These are phyloP conservation scores for Curvularia sp. DNA, from an alignment of 2,329 filamentous ascomycete species.

Conservation along the genomic window DNA sequence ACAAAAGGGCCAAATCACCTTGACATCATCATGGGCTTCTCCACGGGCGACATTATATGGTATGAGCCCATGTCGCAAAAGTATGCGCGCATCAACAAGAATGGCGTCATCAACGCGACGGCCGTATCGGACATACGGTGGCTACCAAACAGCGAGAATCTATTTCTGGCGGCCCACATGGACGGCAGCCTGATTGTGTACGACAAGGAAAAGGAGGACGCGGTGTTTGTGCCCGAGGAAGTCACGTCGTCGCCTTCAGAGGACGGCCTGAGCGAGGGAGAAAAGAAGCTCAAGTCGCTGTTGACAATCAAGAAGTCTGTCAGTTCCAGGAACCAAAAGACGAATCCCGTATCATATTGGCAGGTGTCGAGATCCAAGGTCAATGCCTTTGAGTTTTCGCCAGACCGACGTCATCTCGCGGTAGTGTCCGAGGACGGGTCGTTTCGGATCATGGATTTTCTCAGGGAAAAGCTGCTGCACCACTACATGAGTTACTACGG, in stretches of 20 bases:
- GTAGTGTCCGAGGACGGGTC: constrained; percentile 92
- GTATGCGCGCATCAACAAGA: constrained; percentile 96
- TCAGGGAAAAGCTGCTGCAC: constrained; percentile 89
- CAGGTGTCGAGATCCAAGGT: constrained; percentile 90
- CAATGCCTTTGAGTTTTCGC: constrained; percentile 91
- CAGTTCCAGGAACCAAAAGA: constrained; percentile 90
- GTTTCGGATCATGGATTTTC: constrained; percentile 87
- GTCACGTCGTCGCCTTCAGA: constrained; percentile 30
- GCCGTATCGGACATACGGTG: constrained; percentile 88
- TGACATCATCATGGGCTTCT: constrained; percentile 94
- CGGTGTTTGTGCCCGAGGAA: constrained; percentile 76
- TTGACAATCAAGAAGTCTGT: constrained; percentile 89
- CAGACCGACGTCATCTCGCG: constrained; percentile 84
- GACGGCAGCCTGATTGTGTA: constrained; percentile 92
- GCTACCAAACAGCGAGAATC: constrained; percentile 91
- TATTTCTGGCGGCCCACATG: constrained; percentile 91
- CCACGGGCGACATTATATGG: constrained; percentile 96
- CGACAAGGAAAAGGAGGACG: constrained; percentile 96
- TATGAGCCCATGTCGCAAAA: constrained; percentile 97
- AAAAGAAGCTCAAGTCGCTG: constrained; percentile 42
- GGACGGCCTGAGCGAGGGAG: constrained; percentile 41
- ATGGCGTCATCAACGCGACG: constrained; percentile 86
- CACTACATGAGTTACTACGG: constrained; percentile 93
- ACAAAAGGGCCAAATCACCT: constrained; percentile 83
- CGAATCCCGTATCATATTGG: constrained; percentile 91